A percentile compares a stretch with the other conserved stretches of the same genome.
These are phyloP conservation scores for Penicillium coprophilum DNA, from an alignment of 495 filamentous ascomycete species.

Conservation along the genomic window DNA sequence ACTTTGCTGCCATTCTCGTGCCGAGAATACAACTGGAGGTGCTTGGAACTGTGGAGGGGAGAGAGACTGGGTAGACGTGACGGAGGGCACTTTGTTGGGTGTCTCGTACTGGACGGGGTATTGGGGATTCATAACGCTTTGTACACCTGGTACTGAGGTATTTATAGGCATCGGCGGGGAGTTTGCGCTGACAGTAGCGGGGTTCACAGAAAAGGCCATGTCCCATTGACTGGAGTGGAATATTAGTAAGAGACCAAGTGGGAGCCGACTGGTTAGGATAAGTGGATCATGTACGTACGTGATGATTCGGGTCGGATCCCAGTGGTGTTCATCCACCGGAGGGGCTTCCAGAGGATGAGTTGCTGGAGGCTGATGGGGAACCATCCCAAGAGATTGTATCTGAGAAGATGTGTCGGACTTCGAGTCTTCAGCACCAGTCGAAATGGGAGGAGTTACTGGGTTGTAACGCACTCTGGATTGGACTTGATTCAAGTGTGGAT, in stretches of 20 bases:
- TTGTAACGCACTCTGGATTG: constrained; percentile 73
- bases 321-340: constrained; percentile 67
- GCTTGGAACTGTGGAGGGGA: constrained; percentile 56
- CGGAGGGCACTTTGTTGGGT: constrained; percentile 33
- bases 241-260: constrained; percentile 28
- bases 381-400: constrained; percentile 74
- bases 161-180: constrained; percentile 47
- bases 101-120: constrained; percentile 43
- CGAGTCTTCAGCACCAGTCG: constrained; percentile 67
- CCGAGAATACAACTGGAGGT: constrained; percentile 73
- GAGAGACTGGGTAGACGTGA: constrained; percentile 47
- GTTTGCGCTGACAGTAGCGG: constrained; percentile 47
- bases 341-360: constrained; percentile 51
- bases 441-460: constrained; percentile 79
- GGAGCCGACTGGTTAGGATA: not conserved
- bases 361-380: constrained; percentile 54
- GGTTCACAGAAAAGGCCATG: constrained; percentile 75
- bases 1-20: constrained; percentile 94
- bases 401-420: constrained; percentile 76
- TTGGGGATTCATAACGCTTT: constrained; percentile 32
- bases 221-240: constrained; percentile 75
- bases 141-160: constrained; percentile 33
- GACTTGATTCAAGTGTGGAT: constrained; percentile 37
- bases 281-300: constrained; percentile 61
- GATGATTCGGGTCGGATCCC: constrained; percentile 93